These are phyloP conservation scores for Sapria himalayana DNA, from an alignment of 345 rosid genomes.

Conservation along the genomic window DNA sequence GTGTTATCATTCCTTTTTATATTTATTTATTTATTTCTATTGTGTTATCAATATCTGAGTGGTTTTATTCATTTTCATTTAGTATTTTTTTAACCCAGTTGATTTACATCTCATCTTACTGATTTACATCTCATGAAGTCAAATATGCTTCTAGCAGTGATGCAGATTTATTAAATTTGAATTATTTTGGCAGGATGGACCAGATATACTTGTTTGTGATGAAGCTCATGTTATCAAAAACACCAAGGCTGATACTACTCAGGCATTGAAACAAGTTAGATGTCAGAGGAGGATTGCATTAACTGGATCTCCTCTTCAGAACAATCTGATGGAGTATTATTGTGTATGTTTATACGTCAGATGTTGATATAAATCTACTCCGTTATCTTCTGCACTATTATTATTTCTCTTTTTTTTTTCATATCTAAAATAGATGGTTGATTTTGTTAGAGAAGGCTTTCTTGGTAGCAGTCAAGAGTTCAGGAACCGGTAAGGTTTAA, in stretches of 20 bases:
- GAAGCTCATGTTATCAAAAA: constrained; percentile 98
- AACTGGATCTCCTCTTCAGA: constrained; percentile 98
- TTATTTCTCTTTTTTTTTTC: constrained; percentile 7
- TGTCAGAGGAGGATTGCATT: constrained; percentile 98
- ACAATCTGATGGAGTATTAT: constrained; percentile 98
- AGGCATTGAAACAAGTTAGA: constrained; percentile 80
- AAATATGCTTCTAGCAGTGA: too few species aligned
- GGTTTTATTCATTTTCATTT: background rate
- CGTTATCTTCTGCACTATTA: background rate
- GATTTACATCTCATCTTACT: too few species aligned
- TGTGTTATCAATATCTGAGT: too few species aligned
- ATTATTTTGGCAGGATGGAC: constrained; percentile 82
- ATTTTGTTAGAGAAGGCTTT: constrained; percentile 99
- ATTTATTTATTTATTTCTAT: too few species aligned
- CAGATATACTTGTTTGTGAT: constrained; percentile 98
- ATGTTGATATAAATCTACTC: constrained; percentile 2
- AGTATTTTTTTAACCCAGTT: background rate
- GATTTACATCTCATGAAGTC: too few species aligned
- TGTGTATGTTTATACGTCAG: constrained; percentile 42
- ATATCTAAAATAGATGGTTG: constrained; percentile 74
- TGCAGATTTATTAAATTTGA: too few species aligned
- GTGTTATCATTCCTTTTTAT: too few species aligned
- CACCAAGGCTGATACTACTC: constrained; percentile 92
- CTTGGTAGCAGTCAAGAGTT: constrained; percentile 98
- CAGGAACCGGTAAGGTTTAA: constrained; percentile 67